Conservation (phyloP, 176 grass and related monocot genomes). For the Dendrocalamus sinicus region DNA sequence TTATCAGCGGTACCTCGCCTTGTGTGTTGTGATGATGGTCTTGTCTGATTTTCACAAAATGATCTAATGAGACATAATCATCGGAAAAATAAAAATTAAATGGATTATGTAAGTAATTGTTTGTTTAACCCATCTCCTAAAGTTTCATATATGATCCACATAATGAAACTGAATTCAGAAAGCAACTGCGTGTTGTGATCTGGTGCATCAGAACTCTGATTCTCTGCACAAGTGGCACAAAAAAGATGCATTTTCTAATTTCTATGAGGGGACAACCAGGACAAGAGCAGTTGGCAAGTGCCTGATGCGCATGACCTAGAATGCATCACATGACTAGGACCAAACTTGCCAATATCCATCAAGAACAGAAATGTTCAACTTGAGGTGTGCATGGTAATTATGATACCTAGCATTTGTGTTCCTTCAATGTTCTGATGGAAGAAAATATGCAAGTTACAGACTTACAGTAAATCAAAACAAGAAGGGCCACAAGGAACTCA, state of each 20-base stretch:
- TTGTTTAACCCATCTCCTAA: slow-evolving; percentile 16
- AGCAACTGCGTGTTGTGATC: background rate
- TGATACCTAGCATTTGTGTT: slow-evolving; percentile 29
- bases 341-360: background rate
- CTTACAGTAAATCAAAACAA: background rate
- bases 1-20: slow-evolving; percentile 55
- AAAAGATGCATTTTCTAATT: slow-evolving; percentile 22
- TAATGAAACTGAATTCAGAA: slow-evolving; percentile 30
- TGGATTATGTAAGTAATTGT: background rate
- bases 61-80: background rate
- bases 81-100: background rate
- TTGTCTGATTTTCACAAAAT: slow-evolving; percentile 50
- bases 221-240: background rate
- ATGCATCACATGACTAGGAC: slow-evolving; percentile 13
- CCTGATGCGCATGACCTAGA: slow-evolving; percentile 19
- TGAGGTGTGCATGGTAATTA: background rate
- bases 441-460: slow-evolving; percentile 9
- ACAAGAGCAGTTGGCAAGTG: slow-evolving; percentile 20
- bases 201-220: background rate
- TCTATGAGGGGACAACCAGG: slow-evolving; percentile 1
- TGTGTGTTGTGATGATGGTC: slow-evolving; percentile 27
- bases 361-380: slow-evolving; percentile 18
- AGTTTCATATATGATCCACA: slow-evolving; percentile 9
- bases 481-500: slow-evolving; percentile 49
- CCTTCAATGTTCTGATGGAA: slow-evolving; percentile 12